Conservation (phyloP, 768 basidiomycete species). For the Astraeus odoratus region DNA sequence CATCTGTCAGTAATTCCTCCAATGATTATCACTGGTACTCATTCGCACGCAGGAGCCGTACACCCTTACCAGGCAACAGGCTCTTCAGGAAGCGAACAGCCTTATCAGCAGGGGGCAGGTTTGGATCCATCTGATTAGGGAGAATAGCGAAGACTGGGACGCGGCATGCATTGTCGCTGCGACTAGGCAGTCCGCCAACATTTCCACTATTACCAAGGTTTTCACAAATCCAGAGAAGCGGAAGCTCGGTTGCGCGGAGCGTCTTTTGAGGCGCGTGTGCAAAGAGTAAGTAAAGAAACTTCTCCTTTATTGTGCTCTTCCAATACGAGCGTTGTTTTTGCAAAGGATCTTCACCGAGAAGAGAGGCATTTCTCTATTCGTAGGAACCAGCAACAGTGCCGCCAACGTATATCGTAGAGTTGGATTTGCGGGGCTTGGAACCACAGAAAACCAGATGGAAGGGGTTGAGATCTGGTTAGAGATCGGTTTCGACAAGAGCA, state of each 20-base stretch:
- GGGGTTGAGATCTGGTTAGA: conserved; percentile 54
- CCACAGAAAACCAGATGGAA: conserved; percentile 28
- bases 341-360: conserved; percentile 33
- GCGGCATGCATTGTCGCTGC: conserved; percentile 64
- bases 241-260: conserved; percentile 49
- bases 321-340: conserved; percentile 7
- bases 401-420: conserved; percentile 54
- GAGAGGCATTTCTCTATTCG: conserved; percentile 55
- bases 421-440: conserved; percentile 54
- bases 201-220: conserved; percentile 68
- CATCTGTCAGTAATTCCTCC: conserved; percentile 40
- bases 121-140: conserved; percentile 55
- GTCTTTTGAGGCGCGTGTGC: conserved; percentile 53
- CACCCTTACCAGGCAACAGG: conserved; percentile 33
- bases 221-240: conserved; percentile 52
- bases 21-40: not conserved
- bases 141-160: conserved; percentile 19
- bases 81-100: conserved; percentile 43
- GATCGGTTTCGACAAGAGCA: conserved; percentile 47
- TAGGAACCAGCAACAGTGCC: conserved; percentile 46
- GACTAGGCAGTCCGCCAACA: conserved; percentile 49
- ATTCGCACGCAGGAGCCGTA: conserved; percentile 45
- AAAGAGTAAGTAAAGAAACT: conserved; percentile 35
- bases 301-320: not conserved
- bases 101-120: conserved; percentile 42